A percentile compares a stretch with the other conserved stretches of the same genome.
Conservation (phyloP, 148 eudicot genomes). For the Camellia granthamiana region DNA sequence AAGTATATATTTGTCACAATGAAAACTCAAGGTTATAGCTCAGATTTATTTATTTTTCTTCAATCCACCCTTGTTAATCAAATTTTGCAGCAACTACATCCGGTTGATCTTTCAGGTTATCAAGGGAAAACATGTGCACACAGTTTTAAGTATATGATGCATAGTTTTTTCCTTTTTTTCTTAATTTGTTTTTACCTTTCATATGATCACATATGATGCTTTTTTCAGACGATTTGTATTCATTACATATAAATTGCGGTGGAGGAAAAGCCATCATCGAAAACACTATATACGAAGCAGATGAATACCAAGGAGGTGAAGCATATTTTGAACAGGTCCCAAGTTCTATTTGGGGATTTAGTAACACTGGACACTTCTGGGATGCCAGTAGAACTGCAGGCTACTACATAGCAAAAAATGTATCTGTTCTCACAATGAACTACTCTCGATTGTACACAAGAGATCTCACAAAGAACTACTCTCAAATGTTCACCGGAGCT, state of each 20-base stretch:
- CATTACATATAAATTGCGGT: conserved; percentile 64
- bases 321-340: conserved; percentile 35
- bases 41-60: too few species aligned
- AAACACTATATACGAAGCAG: conserved; percentile 38
- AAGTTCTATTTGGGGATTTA: conserved; percentile 45
- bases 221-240: conserved; percentile 36
- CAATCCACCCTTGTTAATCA: too few species aligned
- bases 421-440: too few species aligned
- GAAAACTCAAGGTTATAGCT: background rate
- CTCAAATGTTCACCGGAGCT: too few species aligned
- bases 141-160: background rate
- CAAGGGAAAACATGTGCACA: background rate
- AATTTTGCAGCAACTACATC: background rate
- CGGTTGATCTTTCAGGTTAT: too few species aligned
- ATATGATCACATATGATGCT: background rate
- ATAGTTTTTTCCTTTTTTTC: background rate
- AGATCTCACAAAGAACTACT: too few species aligned
- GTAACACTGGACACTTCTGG: too few species aligned
- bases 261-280: conserved; percentile 36
- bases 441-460: too few species aligned
- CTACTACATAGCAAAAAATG: too few species aligned
- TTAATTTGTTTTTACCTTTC: background rate
- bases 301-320: conserved; percentile 36
- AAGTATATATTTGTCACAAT: background rate
- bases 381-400: too few species aligned